Evolutionary conservation across 495 filamentous ascomycete species (phyloP), one percentile per base, ranked within the genome.

Genomic region (Xylaria nigripes): DNA sequence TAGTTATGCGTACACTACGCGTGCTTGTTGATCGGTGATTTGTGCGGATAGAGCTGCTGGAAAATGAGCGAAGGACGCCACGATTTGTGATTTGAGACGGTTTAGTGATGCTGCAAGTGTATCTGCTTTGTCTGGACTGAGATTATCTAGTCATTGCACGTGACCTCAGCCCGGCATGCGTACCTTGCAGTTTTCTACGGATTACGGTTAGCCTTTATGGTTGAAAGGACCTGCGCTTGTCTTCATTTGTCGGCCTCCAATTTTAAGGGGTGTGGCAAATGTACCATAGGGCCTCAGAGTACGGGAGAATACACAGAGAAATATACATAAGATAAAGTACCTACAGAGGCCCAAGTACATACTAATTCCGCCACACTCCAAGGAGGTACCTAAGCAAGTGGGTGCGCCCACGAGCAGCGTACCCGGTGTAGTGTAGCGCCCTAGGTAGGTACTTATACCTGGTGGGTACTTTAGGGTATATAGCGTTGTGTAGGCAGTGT

Each of bases 61-160:
- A 51, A 61, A 61, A 59, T 61, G 55, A 61, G 52, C 47, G 34
- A 56, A 49, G 46, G 61, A 61, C 52, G 61, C 63, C 61, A 64
- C 52, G 29, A 32, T 23, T 30, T 5, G 27, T 23, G 3, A 19
- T 57, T n/a, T 3, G 22, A 27, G 54, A 10, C 29, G n/a, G n/a
- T n/a, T n/a, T 55, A 55, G 53, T 45, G 25, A 8, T 1, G n/a
- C 53, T 50, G 53, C 38, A 27, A 38, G 44, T 50, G 46, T 50
- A 40, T 19, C 24, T 36, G 45, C 38, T 55, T 50, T 55, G 53
- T 50, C 59, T 38, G 48, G 54, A 52, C 45, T 13, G 19, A 36
- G 32, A 9, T 12, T 36, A 36, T 6, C 42, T 30, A 21, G 50
- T 21, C 44, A 30, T 41, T 34, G 54, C 46, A 57, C 50, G 27